phyloP scores from a whole-genome alignment of 2,329 filamentous ascomycete genomes.

The Zasmidium angulare region DNA sequence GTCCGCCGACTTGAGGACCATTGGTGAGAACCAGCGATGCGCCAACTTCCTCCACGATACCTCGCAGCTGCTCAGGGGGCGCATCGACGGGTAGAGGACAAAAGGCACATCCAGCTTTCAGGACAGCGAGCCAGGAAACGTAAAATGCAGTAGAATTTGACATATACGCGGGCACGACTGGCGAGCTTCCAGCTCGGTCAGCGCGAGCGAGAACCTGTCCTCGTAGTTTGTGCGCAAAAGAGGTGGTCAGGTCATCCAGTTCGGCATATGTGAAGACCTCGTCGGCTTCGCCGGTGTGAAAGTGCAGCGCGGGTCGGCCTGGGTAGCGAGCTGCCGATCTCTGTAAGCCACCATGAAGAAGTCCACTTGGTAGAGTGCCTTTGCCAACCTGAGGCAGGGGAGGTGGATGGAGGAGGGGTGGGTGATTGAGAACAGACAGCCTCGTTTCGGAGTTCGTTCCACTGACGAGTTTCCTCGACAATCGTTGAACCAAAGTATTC shows the following conservation, averaged over 20 bases:
- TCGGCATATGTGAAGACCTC: slow-evolving; percentile 14
- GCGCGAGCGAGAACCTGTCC: background rate
- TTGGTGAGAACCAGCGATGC: slow-evolving; percentile 12
- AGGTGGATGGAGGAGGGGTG: slow-evolving; percentile 8
- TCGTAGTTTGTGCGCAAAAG: slow-evolving; percentile 8
- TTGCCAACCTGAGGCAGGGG: background rate
- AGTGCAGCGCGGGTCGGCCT: slow-evolving; percentile 10
- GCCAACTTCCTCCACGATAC: slow-evolving; percentile 17
- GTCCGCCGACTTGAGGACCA: slow-evolving; percentile 10
- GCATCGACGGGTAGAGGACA: slow-evolving; percentile 17
- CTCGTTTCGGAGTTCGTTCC: background rate
- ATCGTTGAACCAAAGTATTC: slow-evolving; percentile 4
- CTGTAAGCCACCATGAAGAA: slow-evolving; percentile 16
- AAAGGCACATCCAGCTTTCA: slow-evolving; percentile 17
- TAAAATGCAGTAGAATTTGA: slow-evolving; percentile 14
- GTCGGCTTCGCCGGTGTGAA: slow-evolving; percentile 1
- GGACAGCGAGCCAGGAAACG: slow-evolving; percentile 15
- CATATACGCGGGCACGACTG: slow-evolving; percentile 17
- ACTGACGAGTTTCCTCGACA: background rate
- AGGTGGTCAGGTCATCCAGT: slow-evolving; percentile 12
- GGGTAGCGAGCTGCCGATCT: slow-evolving; percentile 7
- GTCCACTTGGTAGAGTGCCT: background rate
- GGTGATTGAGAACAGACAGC: slow-evolving; percentile 16
- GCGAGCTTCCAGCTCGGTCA: background rate
- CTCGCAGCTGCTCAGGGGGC: slow-evolving; percentile 11